These are phyloP conservation scores for Rhizophagus sp. DNA, from an alignment of 192 early-diverging fungal species.

Conservation along the genomic window DNA sequence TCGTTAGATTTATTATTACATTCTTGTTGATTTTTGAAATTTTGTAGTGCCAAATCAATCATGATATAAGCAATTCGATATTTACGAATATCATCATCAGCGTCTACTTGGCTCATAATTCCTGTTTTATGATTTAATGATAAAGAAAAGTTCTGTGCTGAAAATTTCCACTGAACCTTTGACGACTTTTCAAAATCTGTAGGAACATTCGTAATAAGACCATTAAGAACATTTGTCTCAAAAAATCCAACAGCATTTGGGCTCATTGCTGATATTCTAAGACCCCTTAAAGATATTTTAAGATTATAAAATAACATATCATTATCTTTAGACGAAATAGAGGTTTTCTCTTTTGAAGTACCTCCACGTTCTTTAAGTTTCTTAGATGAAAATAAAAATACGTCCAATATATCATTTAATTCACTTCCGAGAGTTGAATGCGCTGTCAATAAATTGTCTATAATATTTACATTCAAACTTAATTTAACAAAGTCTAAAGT, in stretches of 20 bases:
- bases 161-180: slow-evolving; percentile 53
- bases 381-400: slow-evolving; percentile 54
- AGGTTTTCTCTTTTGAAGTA: neutral
- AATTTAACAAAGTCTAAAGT: slow-evolving; percentile 56
- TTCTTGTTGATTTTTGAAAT: slow-evolving; percentile 36
- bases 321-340: neutral
- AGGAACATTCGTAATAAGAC: slow-evolving; percentile 56
- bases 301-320: slow-evolving; percentile 44
- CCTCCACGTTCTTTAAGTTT: slow-evolving; percentile 24
- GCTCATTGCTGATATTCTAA: slow-evolving; percentile 60
- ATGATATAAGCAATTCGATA: slow-evolving; percentile 64
- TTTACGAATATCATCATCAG: slow-evolving; percentile 46
- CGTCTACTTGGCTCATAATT: slow-evolving; percentile 27
- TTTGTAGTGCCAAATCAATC: slow-evolving; percentile 62
- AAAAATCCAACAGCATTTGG: slow-evolving; percentile 59
- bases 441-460: slow-evolving; percentile 79
- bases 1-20: slow-evolving; percentile 32
- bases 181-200: neutral
- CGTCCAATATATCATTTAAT: slow-evolving; percentile 72
- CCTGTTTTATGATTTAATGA: slow-evolving; percentile 55
- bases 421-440: slow-evolving; percentile 75
- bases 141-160: slow-evolving; percentile 56
- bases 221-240: slow-evolving; percentile 61
- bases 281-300: slow-evolving; percentile 59
- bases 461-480: slow-evolving; percentile 62